These are phyloP conservation scores for Trichoderma reesei DNA, from an alignment of 495 filamentous ascomycete species.

Conservation along the genomic window DNA sequence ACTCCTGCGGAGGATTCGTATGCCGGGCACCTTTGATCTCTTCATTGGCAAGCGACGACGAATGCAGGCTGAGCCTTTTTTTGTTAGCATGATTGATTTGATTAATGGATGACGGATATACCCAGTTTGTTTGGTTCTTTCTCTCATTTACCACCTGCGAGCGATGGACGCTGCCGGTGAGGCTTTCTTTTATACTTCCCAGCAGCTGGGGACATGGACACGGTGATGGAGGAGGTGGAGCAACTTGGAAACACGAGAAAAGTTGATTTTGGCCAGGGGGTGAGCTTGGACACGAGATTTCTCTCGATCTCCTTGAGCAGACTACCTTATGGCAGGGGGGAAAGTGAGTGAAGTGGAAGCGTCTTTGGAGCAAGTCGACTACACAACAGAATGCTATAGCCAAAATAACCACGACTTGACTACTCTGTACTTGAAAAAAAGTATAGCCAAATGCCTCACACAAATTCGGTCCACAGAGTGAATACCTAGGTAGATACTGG, in stretches of 20 bases:
- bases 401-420: not conserved
- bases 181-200: not conserved
- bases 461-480: too few relatives aligned
- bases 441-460: not conserved
- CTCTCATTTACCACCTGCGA: not conserved
- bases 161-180: not conserved
- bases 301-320: too few relatives aligned
- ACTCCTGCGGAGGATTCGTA: slow-evolving; percentile 8
- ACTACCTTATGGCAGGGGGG: too few relatives aligned
- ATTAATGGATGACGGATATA: slow-evolving; percentile 5
- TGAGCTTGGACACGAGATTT: too few relatives aligned
- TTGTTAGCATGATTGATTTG: slow-evolving; percentile 4
- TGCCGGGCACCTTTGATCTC: slow-evolving; percentile 1
- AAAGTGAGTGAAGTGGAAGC: not conserved
- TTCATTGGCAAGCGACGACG: not conserved
- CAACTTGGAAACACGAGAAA: not conserved
- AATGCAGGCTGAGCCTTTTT: slow-evolving; percentile 7
- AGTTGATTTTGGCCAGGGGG: too few relatives aligned
- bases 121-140: not conserved
- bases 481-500: too few relatives aligned
- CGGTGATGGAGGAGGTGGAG: not conserved
- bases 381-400: not conserved
- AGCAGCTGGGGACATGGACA: not conserved
- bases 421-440: not conserved
- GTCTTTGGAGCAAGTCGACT: not conserved